phyloP scores from a whole-genome alignment of 75 land plant species.

The Selaginella moellendorffii region DNA sequence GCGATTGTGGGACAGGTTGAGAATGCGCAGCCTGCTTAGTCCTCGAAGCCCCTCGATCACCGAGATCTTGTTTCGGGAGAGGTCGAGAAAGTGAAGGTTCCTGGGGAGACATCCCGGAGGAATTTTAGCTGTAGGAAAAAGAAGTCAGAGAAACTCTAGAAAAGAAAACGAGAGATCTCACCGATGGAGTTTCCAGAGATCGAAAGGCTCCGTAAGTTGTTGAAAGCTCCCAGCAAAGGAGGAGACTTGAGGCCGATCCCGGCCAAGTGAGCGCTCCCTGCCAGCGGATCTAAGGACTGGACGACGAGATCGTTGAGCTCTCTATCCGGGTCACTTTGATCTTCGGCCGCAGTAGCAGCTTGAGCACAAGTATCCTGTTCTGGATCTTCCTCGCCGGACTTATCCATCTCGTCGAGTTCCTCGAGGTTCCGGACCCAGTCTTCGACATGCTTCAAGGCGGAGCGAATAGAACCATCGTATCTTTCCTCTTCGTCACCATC shows the following conservation, averaged over 20 bases:
- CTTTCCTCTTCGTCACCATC: not conserved
- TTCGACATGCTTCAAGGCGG: not conserved
- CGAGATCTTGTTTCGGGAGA: slow-evolving; percentile 3
- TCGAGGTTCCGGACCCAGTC: not conserved
- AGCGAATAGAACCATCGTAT: not conserved
- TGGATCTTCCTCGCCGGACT: not conserved
- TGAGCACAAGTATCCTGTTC: no score
- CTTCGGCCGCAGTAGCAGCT: no score
- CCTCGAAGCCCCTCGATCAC: not conserved
- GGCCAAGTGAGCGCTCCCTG: not conserved
- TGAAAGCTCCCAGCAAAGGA: not conserved
- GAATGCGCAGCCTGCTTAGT: not conserved
- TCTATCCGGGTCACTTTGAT: not conserved
- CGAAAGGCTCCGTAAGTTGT: not conserved
- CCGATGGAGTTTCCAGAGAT: slow-evolving; percentile 3
- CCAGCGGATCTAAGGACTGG: not conserved
- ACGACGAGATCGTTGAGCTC: not conserved
- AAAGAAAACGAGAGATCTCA: no score
- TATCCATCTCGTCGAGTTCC: not conserved
- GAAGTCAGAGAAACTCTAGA: no score
- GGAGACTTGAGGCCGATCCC: not conserved
- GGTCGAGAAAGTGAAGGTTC: slow-evolving; percentile 1
- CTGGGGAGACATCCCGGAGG: not conserved
- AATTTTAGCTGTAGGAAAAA: slow-evolving; percentile 1
- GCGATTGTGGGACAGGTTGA: not conserved